These are phyloP conservation scores for Coniella vitis DNA, from an alignment of 2,329 filamentous ascomycete genomes.

Conservation along the genomic window DNA sequence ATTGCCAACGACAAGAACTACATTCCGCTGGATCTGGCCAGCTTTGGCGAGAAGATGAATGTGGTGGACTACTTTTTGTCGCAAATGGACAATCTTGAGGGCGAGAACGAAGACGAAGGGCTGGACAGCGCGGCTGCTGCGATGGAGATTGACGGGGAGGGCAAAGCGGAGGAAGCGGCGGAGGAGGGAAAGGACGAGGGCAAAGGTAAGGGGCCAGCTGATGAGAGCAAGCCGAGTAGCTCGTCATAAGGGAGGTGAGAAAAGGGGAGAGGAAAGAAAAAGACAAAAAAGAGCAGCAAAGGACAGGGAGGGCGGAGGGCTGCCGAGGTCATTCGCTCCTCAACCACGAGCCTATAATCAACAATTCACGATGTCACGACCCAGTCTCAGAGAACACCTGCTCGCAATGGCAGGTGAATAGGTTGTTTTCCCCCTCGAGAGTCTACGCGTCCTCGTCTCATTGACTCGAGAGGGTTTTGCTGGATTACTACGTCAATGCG, in stretches of 20 bases:
- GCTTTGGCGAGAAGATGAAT: slow-evolving; percentile 60
- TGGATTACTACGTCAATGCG: too few relatives aligned
- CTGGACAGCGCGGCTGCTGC: slow-evolving; percentile 31
- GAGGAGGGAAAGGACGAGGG: slow-evolving; percentile 18
- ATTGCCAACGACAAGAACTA: slow-evolving; percentile 79
- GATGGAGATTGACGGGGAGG: slow-evolving; percentile 31
- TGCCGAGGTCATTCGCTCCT: too few relatives aligned
- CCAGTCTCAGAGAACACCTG: too few relatives aligned
- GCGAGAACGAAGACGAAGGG: slow-evolving; percentile 38
- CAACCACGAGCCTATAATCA: too few relatives aligned
- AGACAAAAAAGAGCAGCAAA: too few relatives aligned
- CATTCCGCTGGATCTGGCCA: slow-evolving; percentile 68
- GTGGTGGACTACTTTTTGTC: slow-evolving; percentile 56
- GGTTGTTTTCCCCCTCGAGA: too few relatives aligned
- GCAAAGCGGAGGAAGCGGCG: slow-evolving; percentile 21
- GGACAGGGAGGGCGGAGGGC: too few relatives aligned
- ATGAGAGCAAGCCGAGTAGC: background rate
- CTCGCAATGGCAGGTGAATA: too few relatives aligned
- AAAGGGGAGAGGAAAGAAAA: background rate
- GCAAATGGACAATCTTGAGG: slow-evolving; percentile 41
- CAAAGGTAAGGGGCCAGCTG: background rate
- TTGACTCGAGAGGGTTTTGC: too few relatives aligned
- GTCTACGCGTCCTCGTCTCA: too few relatives aligned
- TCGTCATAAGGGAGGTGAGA: slow-evolving; percentile 2
- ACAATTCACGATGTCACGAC: too few relatives aligned